A percentile compares a stretch with the other conserved stretches of the same genome.
Evolutionary conservation across 2,329 filamentous ascomycete species (phyloP).

Genomic region (Neofusicoccum sp.): DNA sequence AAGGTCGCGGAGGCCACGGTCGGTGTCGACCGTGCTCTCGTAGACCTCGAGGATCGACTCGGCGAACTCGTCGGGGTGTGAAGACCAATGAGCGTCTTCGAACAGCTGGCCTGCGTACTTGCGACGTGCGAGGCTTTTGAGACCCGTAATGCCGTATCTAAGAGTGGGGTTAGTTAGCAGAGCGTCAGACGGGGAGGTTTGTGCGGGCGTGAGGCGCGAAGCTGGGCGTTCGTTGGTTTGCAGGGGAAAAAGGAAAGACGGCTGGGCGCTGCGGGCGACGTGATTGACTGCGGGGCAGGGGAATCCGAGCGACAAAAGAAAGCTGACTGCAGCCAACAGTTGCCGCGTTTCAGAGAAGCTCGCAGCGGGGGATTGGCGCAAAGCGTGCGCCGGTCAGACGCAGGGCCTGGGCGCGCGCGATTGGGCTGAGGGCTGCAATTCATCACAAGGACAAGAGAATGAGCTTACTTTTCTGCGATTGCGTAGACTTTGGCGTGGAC

Average conservation of each 20-base stretch:
- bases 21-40: slow-evolving; percentile 51
- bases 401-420: slow-evolving; percentile 22
- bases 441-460: slow-evolving; percentile 23
- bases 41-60: slow-evolving; percentile 54
- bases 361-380: background rate
- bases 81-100: slow-evolving; percentile 43
- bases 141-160: slow-evolving; percentile 50
- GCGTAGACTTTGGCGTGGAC: slow-evolving; percentile 53
- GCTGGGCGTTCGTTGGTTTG: background rate
- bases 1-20: slow-evolving; percentile 52
- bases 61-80: slow-evolving; percentile 45
- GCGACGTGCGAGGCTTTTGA: slow-evolving; percentile 49
- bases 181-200: background rate
- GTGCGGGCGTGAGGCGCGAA: background rate
- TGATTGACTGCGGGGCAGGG: slow-evolving; percentile 10
- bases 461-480: slow-evolving; percentile 51
- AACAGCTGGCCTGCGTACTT: slow-evolving; percentile 50
- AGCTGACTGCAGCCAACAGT: slow-evolving; percentile 16
- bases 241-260: background rate
- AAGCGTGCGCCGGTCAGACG: background rate
- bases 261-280: background rate
- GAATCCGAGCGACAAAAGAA: slow-evolving; percentile 17
- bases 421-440: slow-evolving; percentile 19
- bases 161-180: slow-evolving; percentile 4
- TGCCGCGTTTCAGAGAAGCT: slow-evolving; percentile 1